Evolutionary conservation across 495 filamentous ascomycete genomes (phyloP), one percentile per base, ranked within the genome.

Genomic region (Aspergillus affinis): DNA sequence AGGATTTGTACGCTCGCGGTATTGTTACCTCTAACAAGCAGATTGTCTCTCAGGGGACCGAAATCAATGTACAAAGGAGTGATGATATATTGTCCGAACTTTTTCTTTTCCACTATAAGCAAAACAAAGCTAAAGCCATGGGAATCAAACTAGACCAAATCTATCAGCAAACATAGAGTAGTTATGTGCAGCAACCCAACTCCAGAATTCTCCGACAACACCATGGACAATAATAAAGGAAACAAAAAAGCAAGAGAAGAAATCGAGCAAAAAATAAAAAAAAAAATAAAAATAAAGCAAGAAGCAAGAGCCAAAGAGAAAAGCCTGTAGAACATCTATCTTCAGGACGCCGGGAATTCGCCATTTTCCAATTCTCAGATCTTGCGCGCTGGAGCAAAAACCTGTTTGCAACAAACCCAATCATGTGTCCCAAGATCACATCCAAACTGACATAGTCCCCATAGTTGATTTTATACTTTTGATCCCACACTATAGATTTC

Each of bases 271-370:
- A 13, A 45, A 62, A 12, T 6, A 20, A 10, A 21, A 44, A 49
- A 59, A 48, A 21, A 54, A 50, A 60, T 6, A 44, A 21, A 60
- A 58, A 32, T 13, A 23, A 50, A 54, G 15, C 21, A 20, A 52
- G 48, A 45, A 45, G 48, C 53, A 48, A 56, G 20, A 49, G 19
- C 45, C 6, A 36, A 48, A 54, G 47, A 47, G 48, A 61, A 26
- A 67, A 56, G 21, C 48, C 36, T 20, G 54, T 59, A 55, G 55
- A 54, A 57, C 54, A 52, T 61, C 41, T 73, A 70, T 72, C 66
- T 74, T 69, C 68, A 71, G 62, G 62, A 73, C 69, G 71, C 69
- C 69, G 45, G 59, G 70, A 59, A 58, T 69, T 63, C 69, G 51
- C 58, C 65, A 62, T 68, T 71, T 41, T 41, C 36, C 36, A 41